Evolutionary conservation across 495 filamentous ascomycete genomes (phyloP), one percentile per base, ranked within the genome.

Genomic region (Penicillium herquei): DNA sequence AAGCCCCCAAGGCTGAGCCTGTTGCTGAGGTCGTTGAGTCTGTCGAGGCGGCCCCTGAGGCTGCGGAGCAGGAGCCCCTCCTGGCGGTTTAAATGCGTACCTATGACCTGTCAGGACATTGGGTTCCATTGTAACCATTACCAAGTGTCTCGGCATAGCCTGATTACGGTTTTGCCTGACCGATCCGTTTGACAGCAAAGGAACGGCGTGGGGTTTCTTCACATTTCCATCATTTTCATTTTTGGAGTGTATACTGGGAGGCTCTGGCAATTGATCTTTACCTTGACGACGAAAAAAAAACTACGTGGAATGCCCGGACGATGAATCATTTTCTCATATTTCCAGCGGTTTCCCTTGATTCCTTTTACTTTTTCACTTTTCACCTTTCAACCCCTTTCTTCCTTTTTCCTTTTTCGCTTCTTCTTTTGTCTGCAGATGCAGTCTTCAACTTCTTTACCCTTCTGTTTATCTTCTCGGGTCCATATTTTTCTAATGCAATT

Each of bases 1-100:
- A 80, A 58, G 67, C 72, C 49, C 59, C 88, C 35, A 86, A 76
- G 63, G 65, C 70, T 21, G 80, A 81, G 63, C 79, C 78, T 9
- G 61, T 70, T 18, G 53, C 66, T 0, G 71, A 73, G 37, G 64
- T 54, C 6, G 51, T 59, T 33, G 61, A 66, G 39, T 44, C 61
- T 16, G 49, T 54, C 16, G 56, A 66, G 55, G 37, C 55, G 0
- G 53, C 43, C 3, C 31, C 46, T 18, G 57, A 63, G 41, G 59
- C 62, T 11, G 45, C 49, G 30, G 66, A 71, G 56, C 58, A 61
- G 43, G 67, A 76, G 56, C 73, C 72, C 55, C 68, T 76, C 14
- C 34, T 75, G 61, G 71, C 73, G 14, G 62, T 58, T 41, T 76
- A 69, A 67, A 49, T 39, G 32, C 40, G 14, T 6, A 46, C 26